Conservation (phyloP, 805 yeast species). For the Isabelozyma pseudorhagii region DNA sequence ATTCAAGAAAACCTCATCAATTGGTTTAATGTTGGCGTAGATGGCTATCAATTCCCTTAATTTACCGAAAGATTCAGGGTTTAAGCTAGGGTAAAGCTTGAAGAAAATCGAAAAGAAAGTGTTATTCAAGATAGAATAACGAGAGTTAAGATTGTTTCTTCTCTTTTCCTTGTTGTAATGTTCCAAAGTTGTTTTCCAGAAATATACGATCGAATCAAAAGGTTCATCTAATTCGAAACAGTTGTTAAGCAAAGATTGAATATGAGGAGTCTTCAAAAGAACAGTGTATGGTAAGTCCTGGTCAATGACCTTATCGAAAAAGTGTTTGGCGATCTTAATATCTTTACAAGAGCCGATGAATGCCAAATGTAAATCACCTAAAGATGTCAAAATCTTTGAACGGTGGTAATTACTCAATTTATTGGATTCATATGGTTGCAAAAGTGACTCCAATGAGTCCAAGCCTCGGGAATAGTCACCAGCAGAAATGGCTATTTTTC, state of each 20-base stretch:
- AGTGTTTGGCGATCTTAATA: conserved; percentile 64
- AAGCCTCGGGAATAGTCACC: conserved; percentile 66
- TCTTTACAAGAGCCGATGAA: conserved; percentile 79
- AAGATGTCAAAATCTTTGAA: conserved; percentile 40
- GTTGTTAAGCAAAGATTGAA: conserved; percentile 60
- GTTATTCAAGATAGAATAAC: conserved; percentile 69
- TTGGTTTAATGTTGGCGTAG: conserved; percentile 53
- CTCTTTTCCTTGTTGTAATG: conserved; percentile 45
- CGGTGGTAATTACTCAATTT: conserved; percentile 2
- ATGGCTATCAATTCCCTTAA: conserved; percentile 55
- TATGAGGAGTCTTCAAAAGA: conserved; percentile 69
- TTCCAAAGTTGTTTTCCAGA: conserved; percentile 61
- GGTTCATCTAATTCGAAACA: conserved; percentile 56
- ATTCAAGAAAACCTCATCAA: conserved; percentile 81
- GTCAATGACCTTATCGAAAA: conserved; percentile 69
- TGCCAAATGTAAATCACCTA: conserved; percentile 71
- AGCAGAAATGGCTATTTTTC: conserved; percentile 65
- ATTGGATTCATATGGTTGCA: conserved; percentile 44
- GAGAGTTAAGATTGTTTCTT: conserved; percentile 55
- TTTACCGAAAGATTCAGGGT: conserved; percentile 52
- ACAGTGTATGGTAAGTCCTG: conserved; percentile 71
- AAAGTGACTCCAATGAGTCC: conserved; percentile 57
- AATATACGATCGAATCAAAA: conserved; percentile 53
- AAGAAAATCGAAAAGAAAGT: conserved; percentile 69
- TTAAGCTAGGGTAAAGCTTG: conserved; percentile 48